These are phyloP conservation scores for Tetracladium marchalianum DNA, from an alignment of 495 filamentous ascomycete species.

Conservation along the genomic window DNA sequence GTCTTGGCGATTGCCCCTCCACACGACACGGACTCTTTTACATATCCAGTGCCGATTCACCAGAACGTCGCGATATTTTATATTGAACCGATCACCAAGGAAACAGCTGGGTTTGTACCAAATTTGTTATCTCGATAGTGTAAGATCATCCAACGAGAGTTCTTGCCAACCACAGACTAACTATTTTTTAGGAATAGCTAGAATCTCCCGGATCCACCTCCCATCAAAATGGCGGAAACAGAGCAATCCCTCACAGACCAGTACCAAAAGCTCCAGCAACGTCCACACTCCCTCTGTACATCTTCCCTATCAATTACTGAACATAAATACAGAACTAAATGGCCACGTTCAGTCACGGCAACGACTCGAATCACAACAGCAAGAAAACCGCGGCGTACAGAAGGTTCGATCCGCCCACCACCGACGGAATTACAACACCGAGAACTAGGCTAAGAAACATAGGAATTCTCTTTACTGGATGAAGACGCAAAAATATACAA, in stretches of 20 bases:
- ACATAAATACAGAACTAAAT: slow-evolving; percentile 56
- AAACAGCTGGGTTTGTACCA: no score
- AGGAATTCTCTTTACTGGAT: slow-evolving; percentile 75
- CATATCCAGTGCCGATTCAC: no score
- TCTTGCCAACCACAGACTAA: no score
- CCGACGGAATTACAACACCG: background rate
- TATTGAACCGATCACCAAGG: no score
- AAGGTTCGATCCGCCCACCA: slow-evolving; percentile 38
- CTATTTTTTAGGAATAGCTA: no score
- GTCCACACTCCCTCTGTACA: slow-evolving; percentile 27
- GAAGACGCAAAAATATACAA: slow-evolving; percentile 89
- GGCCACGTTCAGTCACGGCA: slow-evolving; percentile 69
- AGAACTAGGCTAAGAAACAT: slow-evolving; percentile 11
- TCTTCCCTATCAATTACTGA: background rate
- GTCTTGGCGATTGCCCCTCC: no score
- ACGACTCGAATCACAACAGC: slow-evolving; percentile 85
- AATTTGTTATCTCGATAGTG: no score
- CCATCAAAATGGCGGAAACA: slow-evolving; percentile 33
- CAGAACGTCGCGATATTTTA: no score
- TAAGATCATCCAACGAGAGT: no score
- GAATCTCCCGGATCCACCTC: background rate
- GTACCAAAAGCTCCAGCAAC: slow-evolving; percentile 76
- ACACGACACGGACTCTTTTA: no score
- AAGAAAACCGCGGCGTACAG: slow-evolving; percentile 85
- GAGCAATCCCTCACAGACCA: slow-evolving; percentile 67